Evolutionary conservation across 805 yeast species (phyloP).

Genomic region (Myxozyma neglecta): DNA sequence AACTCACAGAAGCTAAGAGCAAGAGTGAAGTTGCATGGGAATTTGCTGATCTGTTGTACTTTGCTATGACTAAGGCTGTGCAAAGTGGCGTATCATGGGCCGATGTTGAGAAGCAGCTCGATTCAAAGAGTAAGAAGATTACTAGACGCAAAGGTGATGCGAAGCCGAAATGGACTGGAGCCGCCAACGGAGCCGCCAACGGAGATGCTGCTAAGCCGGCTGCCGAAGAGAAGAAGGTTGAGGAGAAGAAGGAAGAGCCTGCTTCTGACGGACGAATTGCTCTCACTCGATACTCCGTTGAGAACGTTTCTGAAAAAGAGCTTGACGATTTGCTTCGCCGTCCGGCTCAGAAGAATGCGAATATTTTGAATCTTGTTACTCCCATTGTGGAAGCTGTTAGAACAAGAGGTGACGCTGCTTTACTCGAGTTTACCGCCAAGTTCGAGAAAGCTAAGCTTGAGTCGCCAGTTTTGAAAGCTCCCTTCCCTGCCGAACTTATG

Average conservation of each 20-base stretch:
- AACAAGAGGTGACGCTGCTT: constrained; percentile 77
- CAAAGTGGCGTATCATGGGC: constrained; percentile 74
- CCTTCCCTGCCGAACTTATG: constrained; percentile 79
- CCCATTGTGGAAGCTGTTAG: constrained; percentile 85
- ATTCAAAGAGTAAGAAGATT: constrained; percentile 78
- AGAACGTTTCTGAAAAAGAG: constrained; percentile 45
- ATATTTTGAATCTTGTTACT: constrained; percentile 86
- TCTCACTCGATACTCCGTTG: constrained; percentile 52
- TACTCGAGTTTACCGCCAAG: constrained; percentile 84
- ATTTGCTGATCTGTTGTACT: constrained; percentile 84
- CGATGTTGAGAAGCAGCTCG: constrained; percentile 83
- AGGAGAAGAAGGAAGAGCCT: background rate
- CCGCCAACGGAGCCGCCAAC: background rate
- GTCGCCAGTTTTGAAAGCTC: constrained; percentile 79
- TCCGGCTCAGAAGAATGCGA: constrained; percentile 93
- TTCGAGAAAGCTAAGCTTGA: constrained; percentile 79
- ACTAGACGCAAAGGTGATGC: constrained; percentile 96
- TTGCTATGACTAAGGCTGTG: constrained; percentile 63
- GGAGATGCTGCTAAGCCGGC: background rate
- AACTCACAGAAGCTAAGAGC: constrained; percentile 76
- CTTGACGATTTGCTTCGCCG: constrained; percentile 70
- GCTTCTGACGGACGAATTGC: constrained; percentile 45
- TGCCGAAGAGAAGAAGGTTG: constrained; percentile 1
- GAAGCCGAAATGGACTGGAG: constrained; percentile 64
- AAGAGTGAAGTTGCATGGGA: constrained; percentile 87